A percentile compares a stretch with the other conserved stretches of the same genome.
These are phyloP conservation scores for Clarkia xantiana DNA, from an alignment of 345 rosid genomes.

Conservation along the genomic window DNA sequence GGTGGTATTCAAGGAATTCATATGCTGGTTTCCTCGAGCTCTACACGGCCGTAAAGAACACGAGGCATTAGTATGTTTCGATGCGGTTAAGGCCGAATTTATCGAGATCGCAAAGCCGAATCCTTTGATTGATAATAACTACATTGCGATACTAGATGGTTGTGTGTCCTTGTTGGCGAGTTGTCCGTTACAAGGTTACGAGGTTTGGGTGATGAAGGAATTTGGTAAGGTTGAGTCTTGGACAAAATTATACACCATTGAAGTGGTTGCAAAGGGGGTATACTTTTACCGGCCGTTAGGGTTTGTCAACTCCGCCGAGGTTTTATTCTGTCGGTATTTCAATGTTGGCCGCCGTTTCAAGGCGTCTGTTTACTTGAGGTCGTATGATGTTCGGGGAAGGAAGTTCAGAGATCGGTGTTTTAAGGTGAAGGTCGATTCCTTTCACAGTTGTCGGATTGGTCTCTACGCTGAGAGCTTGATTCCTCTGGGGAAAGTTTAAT, in stretches of 20 bases:
- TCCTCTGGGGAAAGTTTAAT: not conserved
- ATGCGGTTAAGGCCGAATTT: too few species aligned
- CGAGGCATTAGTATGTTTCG: too few species aligned
- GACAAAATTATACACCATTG: constrained; percentile 1
- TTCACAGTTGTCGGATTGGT: not conserved
- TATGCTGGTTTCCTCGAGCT: not conserved
- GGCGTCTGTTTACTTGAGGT: not conserved
- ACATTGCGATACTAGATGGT: not conserved
- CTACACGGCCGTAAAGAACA: not conserved
- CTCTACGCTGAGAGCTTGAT: constrained; percentile 1
- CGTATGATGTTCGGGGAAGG: not conserved
- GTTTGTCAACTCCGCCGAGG: too few species aligned
- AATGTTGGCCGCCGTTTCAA: not conserved
- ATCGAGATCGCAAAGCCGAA: too few species aligned
- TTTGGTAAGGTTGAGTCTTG: constrained; percentile 5
- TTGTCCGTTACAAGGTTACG: not conserved
- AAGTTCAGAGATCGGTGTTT: not conserved
- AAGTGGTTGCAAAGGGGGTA: not conserved
- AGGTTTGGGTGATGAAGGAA: constrained; percentile 8
- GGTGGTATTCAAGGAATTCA: not conserved
- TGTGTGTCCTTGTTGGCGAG: not conserved
- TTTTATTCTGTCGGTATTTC: too few species aligned
- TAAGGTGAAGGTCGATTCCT: not conserved
- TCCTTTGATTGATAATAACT: not conserved
- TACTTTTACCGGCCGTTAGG: too few species aligned